Evolutionary conservation across 768 basidiomycete species (phyloP), one percentile per base, ranked within the genome.

Genomic region (Lentinula guzmanii): DNA sequence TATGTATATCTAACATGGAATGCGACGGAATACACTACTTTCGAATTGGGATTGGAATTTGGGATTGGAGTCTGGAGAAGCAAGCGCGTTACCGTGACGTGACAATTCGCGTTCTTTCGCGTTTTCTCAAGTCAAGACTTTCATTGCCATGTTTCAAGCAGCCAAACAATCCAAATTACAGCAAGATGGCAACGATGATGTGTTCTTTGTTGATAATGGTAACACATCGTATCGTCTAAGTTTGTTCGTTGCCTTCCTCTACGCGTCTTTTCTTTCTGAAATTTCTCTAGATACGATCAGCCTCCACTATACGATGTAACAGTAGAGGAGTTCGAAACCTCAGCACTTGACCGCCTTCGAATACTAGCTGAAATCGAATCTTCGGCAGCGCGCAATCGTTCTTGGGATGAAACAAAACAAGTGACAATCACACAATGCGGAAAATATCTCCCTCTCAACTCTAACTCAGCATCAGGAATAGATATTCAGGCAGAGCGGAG

Each of bases 311-410:
- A 87, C 60, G 94, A 98, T 68, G 88, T 98, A 18, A 94, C 94
- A 1, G 78, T 98, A 16, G 97, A 98, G 71, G 91, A 98, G 64
- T 99, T 99, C 66, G 97, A 99, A 71, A 87, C 82, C 2, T 91
- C 82, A 70, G 97, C 97, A 0, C 79, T 99, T 21, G 86, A 96
- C 65, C 79, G 97, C 41, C 81, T 99, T 35, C 86, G 93, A 31
- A 81, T 97, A 16, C 82, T 97, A 16, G 89, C 91, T 15, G 93
- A 95, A 70, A 95, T 97, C 60, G 94, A 96, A 69, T 88, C 95
- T 1, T 93, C 90, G 4, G 84, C 86, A 63, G 90, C 87, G 9
- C 89, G 94, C 37, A 93, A 94, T 69, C 77, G 91, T 45, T 71
- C 87, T n/a, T 87, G 82, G 79, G 87, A 90, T 4, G 95, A 95